These are phyloP conservation scores for Trichocomaceae sp. DNA, from an alignment of 2,329 filamentous ascomycete species.

Conservation along the genomic window DNA sequence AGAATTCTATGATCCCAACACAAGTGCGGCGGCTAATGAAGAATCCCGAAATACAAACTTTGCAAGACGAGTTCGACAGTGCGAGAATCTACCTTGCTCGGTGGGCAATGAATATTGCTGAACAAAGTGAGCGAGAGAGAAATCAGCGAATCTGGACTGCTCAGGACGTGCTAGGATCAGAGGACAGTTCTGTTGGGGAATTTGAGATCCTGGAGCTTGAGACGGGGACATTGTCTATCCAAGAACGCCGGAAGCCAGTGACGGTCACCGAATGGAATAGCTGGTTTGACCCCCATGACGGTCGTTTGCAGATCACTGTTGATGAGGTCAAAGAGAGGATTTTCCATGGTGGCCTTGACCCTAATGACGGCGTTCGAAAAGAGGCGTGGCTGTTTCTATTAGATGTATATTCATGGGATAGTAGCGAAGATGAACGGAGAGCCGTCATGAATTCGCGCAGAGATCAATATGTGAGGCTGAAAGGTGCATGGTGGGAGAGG, in stretches of 20 bases:
- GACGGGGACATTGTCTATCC: conserved; percentile 62
- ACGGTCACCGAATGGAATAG: conserved; percentile 81
- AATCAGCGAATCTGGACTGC: conserved; percentile 89
- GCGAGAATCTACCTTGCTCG: conserved; percentile 87
- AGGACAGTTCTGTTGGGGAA: conserved; percentile 89
- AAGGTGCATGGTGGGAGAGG: conserved; percentile 93
- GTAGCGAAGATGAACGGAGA: conserved; percentile 74
- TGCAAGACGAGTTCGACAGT: conserved; percentile 96
- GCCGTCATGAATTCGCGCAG: conserved; percentile 76
- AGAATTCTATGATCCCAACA: conserved; percentile 84
- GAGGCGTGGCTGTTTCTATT: conserved; percentile 95
- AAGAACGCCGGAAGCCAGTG: conserved; percentile 70
- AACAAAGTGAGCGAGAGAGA: conserved; percentile 85
- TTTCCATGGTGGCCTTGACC: conserved; percentile 85
- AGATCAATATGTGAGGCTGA: conserved; percentile 90
- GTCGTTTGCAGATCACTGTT: conserved; percentile 68
- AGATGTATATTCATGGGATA: conserved; percentile 90
- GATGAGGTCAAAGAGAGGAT: conserved; percentile 97
- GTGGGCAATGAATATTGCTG: conserved; percentile 98
- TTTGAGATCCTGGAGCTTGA: conserved; percentile 88
- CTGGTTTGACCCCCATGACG: conserved; percentile 73
- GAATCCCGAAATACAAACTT: conserved; percentile 87
- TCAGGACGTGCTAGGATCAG: conserved; percentile 83
- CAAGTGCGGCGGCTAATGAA: conserved; percentile 77
- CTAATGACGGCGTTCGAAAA: conserved; percentile 86